Conservation (phyloP, 1,284 basidiomycete species). For the Sanghuangporus weigelae region DNA sequence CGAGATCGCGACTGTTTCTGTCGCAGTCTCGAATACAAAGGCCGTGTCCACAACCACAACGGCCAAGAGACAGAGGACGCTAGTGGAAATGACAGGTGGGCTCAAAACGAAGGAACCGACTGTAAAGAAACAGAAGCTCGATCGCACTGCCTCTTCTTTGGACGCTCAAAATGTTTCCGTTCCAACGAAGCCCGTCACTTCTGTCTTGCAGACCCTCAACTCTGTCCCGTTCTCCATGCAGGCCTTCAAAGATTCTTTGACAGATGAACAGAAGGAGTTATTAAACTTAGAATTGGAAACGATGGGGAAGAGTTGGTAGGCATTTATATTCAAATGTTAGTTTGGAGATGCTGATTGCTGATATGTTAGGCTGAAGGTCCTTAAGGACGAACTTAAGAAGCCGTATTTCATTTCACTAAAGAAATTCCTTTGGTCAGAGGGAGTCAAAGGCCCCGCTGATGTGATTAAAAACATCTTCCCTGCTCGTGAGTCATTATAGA, state of each 20-base stretch:
- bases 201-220: conserved; percentile 46
- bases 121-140: conserved; percentile 40
- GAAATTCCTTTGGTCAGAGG: conserved; percentile 62
- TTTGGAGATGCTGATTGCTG: neutral
- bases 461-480: conserved; percentile 55
- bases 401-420: conserved; percentile 73
- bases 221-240: conserved; percentile 64
- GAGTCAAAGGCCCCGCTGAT: conserved; percentile 52
- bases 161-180: neutral
- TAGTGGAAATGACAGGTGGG: conserved; percentile 57
- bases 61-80: conserved; percentile 58
- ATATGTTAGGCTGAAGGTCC: conserved; percentile 55
- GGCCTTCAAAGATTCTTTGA: conserved; percentile 48
- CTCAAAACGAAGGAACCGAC: conserved; percentile 28
- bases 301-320: conserved; percentile 71
- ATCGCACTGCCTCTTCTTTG: conserved; percentile 15
- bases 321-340: neutral
- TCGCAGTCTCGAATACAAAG: neutral
- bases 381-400: conserved; percentile 69
- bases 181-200: conserved; percentile 3
- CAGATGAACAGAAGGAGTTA: conserved; percentile 51
- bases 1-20: conserved; percentile 10
- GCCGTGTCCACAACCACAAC: conserved; percentile 23
- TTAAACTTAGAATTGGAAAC: conserved; percentile 64
- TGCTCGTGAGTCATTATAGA: conserved; percentile 40